Percentiles rank a stretch among this genome's conserved stretches.
Evolutionary conservation across 2,329 filamentous ascomycete species (phyloP).

Genomic region (Diaporthe sp.): DNA sequence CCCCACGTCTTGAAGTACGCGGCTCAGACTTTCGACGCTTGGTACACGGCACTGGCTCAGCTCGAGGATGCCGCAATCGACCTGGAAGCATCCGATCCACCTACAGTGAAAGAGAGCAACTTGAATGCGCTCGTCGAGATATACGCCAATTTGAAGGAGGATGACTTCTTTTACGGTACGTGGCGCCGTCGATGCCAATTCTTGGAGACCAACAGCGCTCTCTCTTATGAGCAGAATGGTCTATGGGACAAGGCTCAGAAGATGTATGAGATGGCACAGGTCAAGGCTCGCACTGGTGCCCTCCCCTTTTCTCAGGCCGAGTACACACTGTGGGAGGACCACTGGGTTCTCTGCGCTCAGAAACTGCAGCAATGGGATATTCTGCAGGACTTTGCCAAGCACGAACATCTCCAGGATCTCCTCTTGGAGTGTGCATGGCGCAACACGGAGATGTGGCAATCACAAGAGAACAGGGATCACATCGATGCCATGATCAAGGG

Average conservation of each 20-base stretch:
- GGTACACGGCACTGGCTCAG: slow-evolving; percentile 94
- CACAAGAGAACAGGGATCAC: slow-evolving; percentile 86
- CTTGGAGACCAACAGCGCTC: slow-evolving; percentile 94
- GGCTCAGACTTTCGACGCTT: slow-evolving; percentile 93
- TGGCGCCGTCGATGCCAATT: slow-evolving; percentile 97
- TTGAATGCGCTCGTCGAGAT: slow-evolving; percentile 95
- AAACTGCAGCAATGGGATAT: slow-evolving; percentile 99
- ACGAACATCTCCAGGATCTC: slow-evolving; percentile 98
- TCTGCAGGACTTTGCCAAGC: slow-evolving; percentile 95
- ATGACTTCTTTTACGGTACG: slow-evolving; percentile 97
- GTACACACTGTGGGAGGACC: slow-evolving; percentile 99
- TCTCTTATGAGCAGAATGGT: slow-evolving; percentile 98
- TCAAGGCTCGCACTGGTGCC: slow-evolving; percentile 96
- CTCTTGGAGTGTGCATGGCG: slow-evolving; percentile 96
- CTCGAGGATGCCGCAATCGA: slow-evolving; percentile 90
- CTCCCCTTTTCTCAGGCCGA: slow-evolving; percentile 96
- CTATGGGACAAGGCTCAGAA: slow-evolving; percentile 99
- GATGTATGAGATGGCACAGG: slow-evolving; percentile 95
- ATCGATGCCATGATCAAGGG: slow-evolving; percentile 95
- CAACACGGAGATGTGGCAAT: slow-evolving; percentile 95
- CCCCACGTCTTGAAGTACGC: slow-evolving; percentile 97
- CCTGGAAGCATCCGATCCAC: slow-evolving; percentile 83
- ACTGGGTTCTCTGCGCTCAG: slow-evolving; percentile 97
- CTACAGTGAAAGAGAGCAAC: slow-evolving; percentile 90
- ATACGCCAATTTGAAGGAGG: slow-evolving; percentile 91